Percentiles rank a stretch among this genome's conserved stretches.
These are phyloP conservation scores for Starmerella powellii DNA, from an alignment of 805 yeast species.

Conservation along the genomic window DNA sequence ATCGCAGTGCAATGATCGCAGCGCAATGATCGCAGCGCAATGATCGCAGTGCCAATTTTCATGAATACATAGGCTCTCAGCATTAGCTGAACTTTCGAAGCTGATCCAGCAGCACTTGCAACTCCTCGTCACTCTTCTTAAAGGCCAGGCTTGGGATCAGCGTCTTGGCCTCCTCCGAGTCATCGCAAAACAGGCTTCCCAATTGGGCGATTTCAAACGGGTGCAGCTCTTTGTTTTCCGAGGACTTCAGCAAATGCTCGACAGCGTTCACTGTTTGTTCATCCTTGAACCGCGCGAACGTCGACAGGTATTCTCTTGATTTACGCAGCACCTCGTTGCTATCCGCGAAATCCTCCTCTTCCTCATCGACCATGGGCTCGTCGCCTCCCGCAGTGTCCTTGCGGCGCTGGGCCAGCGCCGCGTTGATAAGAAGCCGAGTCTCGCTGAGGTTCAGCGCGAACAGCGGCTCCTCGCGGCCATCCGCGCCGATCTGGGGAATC, in stretches of 20 bases:
- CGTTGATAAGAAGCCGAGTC: conserved; percentile 78
- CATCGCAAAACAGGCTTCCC: conserved; percentile 84
- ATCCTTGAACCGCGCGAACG: conserved; percentile 82
- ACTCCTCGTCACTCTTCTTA: conserved; percentile 74
- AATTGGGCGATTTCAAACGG: conserved; percentile 93
- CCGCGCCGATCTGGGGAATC: conserved; percentile 63
- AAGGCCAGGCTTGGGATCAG: conserved; percentile 74
- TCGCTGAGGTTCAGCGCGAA: conserved; percentile 82
- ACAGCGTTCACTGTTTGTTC: conserved; percentile 89
- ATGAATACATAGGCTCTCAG: too few relatives aligned
- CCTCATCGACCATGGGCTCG: conserved; percentile 25
- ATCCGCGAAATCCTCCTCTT: conserved; percentile 25
- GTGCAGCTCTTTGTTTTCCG: conserved; percentile 67
- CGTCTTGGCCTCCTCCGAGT: conserved; percentile 92
- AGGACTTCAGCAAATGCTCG: conserved; percentile 64
- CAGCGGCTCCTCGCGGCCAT: conserved; percentile 63
- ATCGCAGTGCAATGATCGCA: too few relatives aligned
- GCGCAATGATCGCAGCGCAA: too few relatives aligned
- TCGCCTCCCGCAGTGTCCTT: conserved; percentile 33
- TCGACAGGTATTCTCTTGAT: conserved; percentile 73
- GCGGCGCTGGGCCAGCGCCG: conserved; percentile 69
- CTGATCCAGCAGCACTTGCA: conserved; percentile 79
- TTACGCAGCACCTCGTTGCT: conserved; percentile 63
- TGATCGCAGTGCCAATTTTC: too few relatives aligned
- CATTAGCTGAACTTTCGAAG: conserved; percentile 39